phyloP scores from a whole-genome alignment of 805 yeast species.

The Candida boidinii region DNA sequence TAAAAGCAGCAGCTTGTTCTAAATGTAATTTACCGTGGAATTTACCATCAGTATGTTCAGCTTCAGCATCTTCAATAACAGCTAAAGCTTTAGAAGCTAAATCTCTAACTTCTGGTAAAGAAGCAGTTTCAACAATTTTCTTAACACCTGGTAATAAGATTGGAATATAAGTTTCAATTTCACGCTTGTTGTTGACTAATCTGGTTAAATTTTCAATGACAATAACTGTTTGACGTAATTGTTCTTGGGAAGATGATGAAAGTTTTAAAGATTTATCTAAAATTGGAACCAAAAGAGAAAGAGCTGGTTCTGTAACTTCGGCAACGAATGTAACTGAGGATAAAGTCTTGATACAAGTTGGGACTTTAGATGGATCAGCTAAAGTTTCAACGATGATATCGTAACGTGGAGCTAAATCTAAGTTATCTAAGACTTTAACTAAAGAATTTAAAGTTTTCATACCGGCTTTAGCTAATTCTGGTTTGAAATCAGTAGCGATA shows the following conservation, averaged over 20 bases:
- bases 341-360: slow-evolving; percentile 79
- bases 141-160: slow-evolving; percentile 83
- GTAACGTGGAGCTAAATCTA: slow-evolving; percentile 82
- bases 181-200: slow-evolving; percentile 87
- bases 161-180: slow-evolving; percentile 84
- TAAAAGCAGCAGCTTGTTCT: slow-evolving; percentile 43
- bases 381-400: slow-evolving; percentile 80
- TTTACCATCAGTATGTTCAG: slow-evolving; percentile 56
- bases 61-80: slow-evolving; percentile 77
- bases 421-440: slow-evolving; percentile 81
- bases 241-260: slow-evolving; percentile 89
- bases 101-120: slow-evolving; percentile 93
- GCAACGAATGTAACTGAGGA: slow-evolving; percentile 96
- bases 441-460: slow-evolving; percentile 57
- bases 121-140: slow-evolving; percentile 82
- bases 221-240: slow-evolving; percentile 91
- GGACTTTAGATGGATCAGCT: slow-evolving; percentile 83
- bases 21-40: slow-evolving; percentile 66
- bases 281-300: slow-evolving; percentile 85
- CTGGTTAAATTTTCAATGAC: slow-evolving; percentile 94
- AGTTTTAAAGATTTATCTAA: slow-evolving; percentile 81
- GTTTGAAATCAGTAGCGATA: slow-evolving; percentile 91
- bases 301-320: slow-evolving; percentile 94
- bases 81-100: slow-evolving; percentile 78
- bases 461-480: slow-evolving; percentile 87